phyloP scores from a whole-genome alignment of 352 stramenopile genomes.

The Phytophthora fragariae region DNA sequence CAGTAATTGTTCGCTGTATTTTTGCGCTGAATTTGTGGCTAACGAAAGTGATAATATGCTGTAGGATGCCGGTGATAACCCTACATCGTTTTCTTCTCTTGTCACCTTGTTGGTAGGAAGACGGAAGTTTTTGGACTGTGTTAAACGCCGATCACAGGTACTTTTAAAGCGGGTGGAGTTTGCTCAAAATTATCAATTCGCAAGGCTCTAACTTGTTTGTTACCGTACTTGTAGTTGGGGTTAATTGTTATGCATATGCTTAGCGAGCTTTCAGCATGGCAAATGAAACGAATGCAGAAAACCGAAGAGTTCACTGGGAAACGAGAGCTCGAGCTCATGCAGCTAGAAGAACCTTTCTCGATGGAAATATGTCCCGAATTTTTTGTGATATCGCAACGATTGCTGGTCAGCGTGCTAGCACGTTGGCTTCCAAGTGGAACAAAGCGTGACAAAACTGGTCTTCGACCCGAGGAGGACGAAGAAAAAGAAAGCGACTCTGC shows the following conservation, averaged over 20 bases:
- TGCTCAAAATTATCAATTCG: not conserved
- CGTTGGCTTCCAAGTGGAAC: slow-evolving; percentile 59
- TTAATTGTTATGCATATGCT: slow-evolving; percentile 78
- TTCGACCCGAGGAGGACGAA: slow-evolving; percentile 26
- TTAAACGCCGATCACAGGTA: slow-evolving; percentile 82
- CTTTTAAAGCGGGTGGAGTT: not conserved
- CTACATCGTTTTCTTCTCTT: slow-evolving; percentile 12
- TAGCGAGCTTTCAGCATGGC: slow-evolving; percentile 83
- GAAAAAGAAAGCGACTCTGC: slow-evolving; percentile 17
- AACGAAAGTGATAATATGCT: not conserved
- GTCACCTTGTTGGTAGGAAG: slow-evolving; percentile 29
- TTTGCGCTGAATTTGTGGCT: not conserved
- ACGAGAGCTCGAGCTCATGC: slow-evolving; percentile 72
- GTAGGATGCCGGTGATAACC: not conserved
- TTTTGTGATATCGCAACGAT: slow-evolving; percentile 72
- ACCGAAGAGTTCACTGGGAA: slow-evolving; percentile 80
- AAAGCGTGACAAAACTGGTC: slow-evolving; percentile 11
- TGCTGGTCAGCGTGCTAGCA: slow-evolving; percentile 65
- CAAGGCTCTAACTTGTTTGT: slow-evolving; percentile 13
- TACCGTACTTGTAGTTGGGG: slow-evolving; percentile 55
- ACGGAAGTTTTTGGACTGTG: slow-evolving; percentile 44
- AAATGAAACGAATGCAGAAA: slow-evolving; percentile 92
- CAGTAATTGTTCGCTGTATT: not conserved
- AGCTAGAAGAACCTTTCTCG: slow-evolving; percentile 85
- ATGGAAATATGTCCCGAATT: slow-evolving; percentile 83